phyloP scores from a whole-genome alignment of 805 yeast species.

The Zygotorulaspora sp. region DNA sequence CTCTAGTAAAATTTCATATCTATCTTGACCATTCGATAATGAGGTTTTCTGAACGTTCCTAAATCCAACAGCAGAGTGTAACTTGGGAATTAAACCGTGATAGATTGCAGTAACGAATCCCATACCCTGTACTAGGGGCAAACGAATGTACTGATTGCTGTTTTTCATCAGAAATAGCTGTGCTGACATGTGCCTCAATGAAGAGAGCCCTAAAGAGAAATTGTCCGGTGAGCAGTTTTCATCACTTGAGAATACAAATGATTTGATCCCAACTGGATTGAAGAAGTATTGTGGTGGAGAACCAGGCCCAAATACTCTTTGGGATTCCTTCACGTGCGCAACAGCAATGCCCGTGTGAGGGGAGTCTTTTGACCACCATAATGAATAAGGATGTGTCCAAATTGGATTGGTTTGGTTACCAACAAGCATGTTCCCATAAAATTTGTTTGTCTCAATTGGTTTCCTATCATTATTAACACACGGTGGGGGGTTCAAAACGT shows the following conservation, averaged over 20 bases:
- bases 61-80: constrained; percentile 64
- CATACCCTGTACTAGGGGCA: constrained; percentile 74
- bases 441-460: constrained; percentile 72
- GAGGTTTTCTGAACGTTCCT: constrained; percentile 42
- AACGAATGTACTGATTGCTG: constrained; percentile 39
- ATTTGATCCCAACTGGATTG: constrained; percentile 62
- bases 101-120: constrained; percentile 73
- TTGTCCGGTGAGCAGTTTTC: constrained; percentile 36
- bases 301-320: constrained; percentile 63
- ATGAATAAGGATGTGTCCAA: constrained; percentile 79
- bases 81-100: constrained; percentile 47
- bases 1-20: constrained; percentile 51
- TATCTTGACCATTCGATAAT: constrained; percentile 41
- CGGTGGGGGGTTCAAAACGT: constrained; percentile 29
- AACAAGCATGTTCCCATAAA: constrained; percentile 66
- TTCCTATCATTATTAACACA: constrained; percentile 20
- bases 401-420: constrained; percentile 63
- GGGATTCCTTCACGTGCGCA: constrained; percentile 54
- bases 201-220: constrained; percentile 25
- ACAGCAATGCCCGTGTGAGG: constrained; percentile 57
- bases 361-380: constrained; percentile 57
- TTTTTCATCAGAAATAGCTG: constrained; percentile 29
- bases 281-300: constrained; percentile 57
- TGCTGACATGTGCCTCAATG: constrained; percentile 36
- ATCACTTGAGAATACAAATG: constrained; percentile 48